Conservation (phyloP, 2,329 filamentous ascomycete genomes). For the Hypocrella siamensis region DNA sequence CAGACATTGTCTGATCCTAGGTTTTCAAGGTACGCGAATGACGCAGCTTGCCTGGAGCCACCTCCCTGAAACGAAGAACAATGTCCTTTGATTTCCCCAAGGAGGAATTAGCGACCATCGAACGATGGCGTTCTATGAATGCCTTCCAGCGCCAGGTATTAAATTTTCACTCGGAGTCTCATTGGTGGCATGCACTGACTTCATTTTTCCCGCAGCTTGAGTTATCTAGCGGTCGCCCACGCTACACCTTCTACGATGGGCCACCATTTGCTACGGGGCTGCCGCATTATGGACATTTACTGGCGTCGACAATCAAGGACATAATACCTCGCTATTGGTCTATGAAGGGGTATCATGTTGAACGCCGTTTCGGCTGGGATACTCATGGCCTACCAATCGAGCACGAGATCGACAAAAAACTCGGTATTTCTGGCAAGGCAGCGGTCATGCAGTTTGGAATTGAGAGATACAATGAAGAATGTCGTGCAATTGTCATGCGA, state of each 20-base stretch:
- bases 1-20: too few relatives aligned
- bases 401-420: conserved; percentile 94
- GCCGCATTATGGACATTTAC: conserved; percentile 54
- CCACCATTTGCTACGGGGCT: conserved; percentile 63
- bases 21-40: too few relatives aligned
- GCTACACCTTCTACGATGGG: conserved; percentile 92
- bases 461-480: conserved; percentile 81
- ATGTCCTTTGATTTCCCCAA: conserved; percentile 90
- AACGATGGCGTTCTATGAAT: conserved; percentile 79
- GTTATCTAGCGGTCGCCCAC: conserved; percentile 65
- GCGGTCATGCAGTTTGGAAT: conserved; percentile 79
- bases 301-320: conserved; percentile 92
- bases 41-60: background rate
- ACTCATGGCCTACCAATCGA: conserved; percentile 89
- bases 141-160: conserved; percentile 72
- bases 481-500: conserved; percentile 83
- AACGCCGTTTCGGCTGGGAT: conserved; percentile 89
- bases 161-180: too few relatives aligned
- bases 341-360: conserved; percentile 89
- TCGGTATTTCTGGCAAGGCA: conserved; percentile 75
- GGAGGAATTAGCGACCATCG: conserved; percentile 74
- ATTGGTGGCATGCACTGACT: background rate
- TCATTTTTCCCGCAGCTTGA: conserved; percentile 41
- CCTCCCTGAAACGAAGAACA: conserved; percentile 4
- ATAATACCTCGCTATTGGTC: conserved; percentile 95